Conservation (phyloP, 768 basidiomycete species). For the Suillus variegatus region DNA sequence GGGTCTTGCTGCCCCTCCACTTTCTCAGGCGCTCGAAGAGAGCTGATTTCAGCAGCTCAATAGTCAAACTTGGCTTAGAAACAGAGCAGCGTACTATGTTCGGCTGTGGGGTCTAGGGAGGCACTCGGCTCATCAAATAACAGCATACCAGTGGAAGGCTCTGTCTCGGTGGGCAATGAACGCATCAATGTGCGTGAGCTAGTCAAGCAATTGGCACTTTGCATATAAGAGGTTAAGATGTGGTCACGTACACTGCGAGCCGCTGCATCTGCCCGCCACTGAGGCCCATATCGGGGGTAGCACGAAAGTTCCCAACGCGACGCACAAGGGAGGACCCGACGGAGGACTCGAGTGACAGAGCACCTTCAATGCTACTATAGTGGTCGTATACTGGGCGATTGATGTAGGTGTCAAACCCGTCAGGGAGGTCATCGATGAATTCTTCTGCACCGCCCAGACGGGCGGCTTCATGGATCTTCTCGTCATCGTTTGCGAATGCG, state of each 20-base stretch:
- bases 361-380: constrained; percentile 31
- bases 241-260: constrained; percentile 56
- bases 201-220: not conserved
- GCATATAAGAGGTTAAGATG: not conserved
- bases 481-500: constrained; percentile 47
- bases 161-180: constrained; percentile 44
- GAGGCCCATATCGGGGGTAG: constrained; percentile 22
- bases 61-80: not conserved
- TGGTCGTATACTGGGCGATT: constrained; percentile 51
- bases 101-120: constrained; percentile 72
- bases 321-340: constrained; percentile 48
- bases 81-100: constrained; percentile 49
- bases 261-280: constrained; percentile 79
- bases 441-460: constrained; percentile 66
- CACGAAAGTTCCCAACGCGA: constrained; percentile 35
- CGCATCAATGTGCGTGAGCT: constrained; percentile 75
- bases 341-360: too few relatives aligned
- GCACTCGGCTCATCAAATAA: constrained; percentile 79
- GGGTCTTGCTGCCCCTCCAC: constrained; percentile 73
- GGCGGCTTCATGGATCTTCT: constrained; percentile 66
- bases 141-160: constrained; percentile 53
- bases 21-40: constrained; percentile 71
- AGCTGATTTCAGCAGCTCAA: constrained; percentile 34
- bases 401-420: constrained; percentile 70
- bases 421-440: constrained; percentile 65